Evolutionary conservation across 768 basidiomycete genomes (phyloP), one percentile per base, ranked within the genome.

Genomic region (Rhodotorula toruloides): DNA sequence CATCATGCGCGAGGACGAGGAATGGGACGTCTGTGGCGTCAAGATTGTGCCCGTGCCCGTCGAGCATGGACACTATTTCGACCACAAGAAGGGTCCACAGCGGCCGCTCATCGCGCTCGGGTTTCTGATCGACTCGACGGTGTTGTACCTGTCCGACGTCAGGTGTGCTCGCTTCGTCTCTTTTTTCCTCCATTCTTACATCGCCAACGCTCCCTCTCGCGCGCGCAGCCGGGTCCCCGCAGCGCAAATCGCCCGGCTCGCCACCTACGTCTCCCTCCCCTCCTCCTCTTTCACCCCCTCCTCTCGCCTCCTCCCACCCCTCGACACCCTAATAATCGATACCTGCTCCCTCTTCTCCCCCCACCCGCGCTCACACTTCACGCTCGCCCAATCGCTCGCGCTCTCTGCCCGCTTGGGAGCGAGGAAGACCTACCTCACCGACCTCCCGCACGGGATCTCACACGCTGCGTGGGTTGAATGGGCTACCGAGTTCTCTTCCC

Each of bases 121-220:
- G 3, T 73, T 72, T 74, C 63, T 78, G 57, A 78, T 80, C 47
- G 83, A 87, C 70, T 79, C 86, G 43, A 78, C 82, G 39, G 77
- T 92, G 39, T 80, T 86, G 16, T 93, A 93, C 78, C 82, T 93
- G 48, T 58, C 55, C 17, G 65, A 67, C n/a, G 43, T 57, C 34
- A 67, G 55, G 65, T 61, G 36, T 32, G 65, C 40, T 17, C 32
- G 21, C 34, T n/a, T n/a, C n/a, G n/a, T n/a, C n/a, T 44, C 31
- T 40, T 17, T 17, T 17, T 40, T 29, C 25, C 37, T 7, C 1
- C 22, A 3, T 37, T n/a, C n/a, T 25, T 22, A 1, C 40, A 2
- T 34, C 32, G 7, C 17, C 31, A 31, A 34, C 36, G 4, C 27
- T 2, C 10, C 13, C 37, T n/a, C 25, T 27, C 47, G 4, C 31